Percentiles rank a stretch among this genome's conserved stretches.
Evolutionary conservation across 192 early-diverging fungal genomes (phyloP).

Genomic region (Coemansia sp.): DNA sequence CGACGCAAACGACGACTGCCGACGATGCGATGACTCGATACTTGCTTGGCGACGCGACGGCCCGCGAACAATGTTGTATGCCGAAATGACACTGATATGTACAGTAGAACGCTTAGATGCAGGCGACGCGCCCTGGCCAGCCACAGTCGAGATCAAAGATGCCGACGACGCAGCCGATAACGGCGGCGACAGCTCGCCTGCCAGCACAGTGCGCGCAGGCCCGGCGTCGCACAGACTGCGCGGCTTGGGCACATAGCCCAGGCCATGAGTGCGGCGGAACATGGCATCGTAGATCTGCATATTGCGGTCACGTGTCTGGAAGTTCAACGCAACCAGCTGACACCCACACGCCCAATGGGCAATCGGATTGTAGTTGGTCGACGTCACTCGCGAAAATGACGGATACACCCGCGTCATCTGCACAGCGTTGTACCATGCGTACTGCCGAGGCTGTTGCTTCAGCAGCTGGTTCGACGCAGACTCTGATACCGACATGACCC

Average conservation of each 20-base stretch:
- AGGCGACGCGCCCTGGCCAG: constrained; percentile 2
- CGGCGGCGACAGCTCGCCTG: constrained; percentile 1
- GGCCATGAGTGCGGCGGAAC: constrained; percentile 69
- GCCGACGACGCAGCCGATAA: constrained; percentile 8
- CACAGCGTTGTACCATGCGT: constrained; percentile 58
- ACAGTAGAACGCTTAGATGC: constrained; percentile 29
- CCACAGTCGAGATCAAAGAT: neutral
- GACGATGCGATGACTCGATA: neutral
- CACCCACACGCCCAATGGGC: constrained; percentile 77
- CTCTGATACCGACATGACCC: constrained; percentile 78
- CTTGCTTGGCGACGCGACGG: constrained; percentile 5
- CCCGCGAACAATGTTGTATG: constrained; percentile 23
- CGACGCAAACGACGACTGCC: constrained; percentile 31
- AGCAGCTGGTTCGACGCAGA: constrained; percentile 57
- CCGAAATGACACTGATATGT: constrained; percentile 42
- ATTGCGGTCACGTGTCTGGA: constrained; percentile 75
- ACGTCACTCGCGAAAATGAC: constrained; percentile 70
- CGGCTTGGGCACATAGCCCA: constrained; percentile 85
- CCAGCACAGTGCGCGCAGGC: neutral
- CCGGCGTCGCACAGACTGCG: constrained; percentile 25
- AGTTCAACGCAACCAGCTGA: constrained; percentile 91
- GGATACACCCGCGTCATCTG: constrained; percentile 83
- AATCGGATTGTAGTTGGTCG: constrained; percentile 83
- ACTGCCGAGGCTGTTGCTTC: constrained; percentile 56
- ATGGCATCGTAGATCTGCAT: constrained; percentile 87